Percentiles rank a stretch among this genome's conserved stretches.
phyloP scores from a whole-genome alignment of 1,284 basidiomycete species.

The Ustilago lituana region DNA sequence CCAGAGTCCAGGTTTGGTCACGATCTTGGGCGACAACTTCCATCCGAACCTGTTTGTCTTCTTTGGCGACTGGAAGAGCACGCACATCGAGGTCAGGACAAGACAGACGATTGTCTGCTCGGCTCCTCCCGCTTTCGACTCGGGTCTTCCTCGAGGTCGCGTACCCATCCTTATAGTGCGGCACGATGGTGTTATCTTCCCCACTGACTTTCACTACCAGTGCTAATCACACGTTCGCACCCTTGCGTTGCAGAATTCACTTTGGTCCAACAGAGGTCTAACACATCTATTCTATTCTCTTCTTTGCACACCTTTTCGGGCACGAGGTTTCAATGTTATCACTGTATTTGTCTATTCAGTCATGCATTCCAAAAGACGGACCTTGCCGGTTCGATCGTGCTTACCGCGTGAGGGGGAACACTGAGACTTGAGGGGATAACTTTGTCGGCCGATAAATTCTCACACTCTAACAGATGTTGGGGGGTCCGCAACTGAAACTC shows the following conservation, averaged over 20 bases:
- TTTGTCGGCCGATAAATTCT: no score
- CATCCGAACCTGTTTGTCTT: constrained; percentile 83
- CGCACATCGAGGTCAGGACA: constrained; percentile 86
- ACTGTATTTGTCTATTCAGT: no score
- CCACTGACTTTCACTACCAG: constrained; percentile 71
- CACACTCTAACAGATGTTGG: no score
- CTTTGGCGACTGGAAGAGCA: constrained; percentile 86
- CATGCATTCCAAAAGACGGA: no score
- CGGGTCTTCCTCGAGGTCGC: constrained; percentile 42
- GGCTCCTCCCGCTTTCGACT: constrained; percentile 51
- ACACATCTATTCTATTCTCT: no score
- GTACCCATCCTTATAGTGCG: constrained; percentile 85
- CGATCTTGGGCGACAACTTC: constrained; percentile 89
- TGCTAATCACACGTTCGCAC: constrained; percentile 34
- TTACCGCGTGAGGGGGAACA: no score
- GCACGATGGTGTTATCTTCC: constrained; percentile 88
- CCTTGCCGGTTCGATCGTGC: no score
- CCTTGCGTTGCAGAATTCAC: no score
- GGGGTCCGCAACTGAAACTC: no score
- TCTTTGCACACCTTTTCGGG: constrained; percentile 4
- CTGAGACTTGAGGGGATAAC: no score
- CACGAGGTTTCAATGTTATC: neutral
- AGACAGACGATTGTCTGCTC: constrained; percentile 75
- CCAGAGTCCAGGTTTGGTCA: constrained; percentile 75
- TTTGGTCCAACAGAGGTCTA: no score